Conservation (phyloP, 345 rosid genomes). For the Rhizophora mangle region DNA sequence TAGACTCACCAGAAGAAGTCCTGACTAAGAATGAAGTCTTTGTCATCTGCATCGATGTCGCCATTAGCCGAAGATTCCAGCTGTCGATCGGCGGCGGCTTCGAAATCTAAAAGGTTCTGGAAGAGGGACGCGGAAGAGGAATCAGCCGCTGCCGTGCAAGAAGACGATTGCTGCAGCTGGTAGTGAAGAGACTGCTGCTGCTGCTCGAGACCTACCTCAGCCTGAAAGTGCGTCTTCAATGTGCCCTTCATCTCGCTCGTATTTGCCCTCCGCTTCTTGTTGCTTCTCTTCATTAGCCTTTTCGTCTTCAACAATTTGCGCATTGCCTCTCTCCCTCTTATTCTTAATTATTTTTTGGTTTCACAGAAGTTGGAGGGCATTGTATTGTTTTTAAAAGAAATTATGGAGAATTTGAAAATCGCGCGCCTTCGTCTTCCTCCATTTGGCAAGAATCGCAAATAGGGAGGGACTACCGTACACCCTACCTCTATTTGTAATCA, state of each 20-base stretch:
- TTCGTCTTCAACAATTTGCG: conserved; percentile 38
- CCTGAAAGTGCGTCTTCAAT: conserved; percentile 38
- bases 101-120: conserved; percentile 48
- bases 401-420: conserved; percentile 15
- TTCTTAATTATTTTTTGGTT: conserved; percentile 2
- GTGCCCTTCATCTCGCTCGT: conserved; percentile 47
- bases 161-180: conserved; percentile 33
- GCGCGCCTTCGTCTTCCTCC: conserved; percentile 10
- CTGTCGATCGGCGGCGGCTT: conserved; percentile 24
- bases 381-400: not conserved
- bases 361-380: not conserved
- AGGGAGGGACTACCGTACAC: not conserved
- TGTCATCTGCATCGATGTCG: conserved; percentile 44
- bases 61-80: conserved; percentile 12
- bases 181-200: conserved; percentile 11
- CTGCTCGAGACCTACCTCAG: conserved; percentile 38
- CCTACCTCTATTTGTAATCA: not conserved
- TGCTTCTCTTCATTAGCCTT: conserved; percentile 30
- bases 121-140: conserved; percentile 22
- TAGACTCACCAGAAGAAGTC: conserved; percentile 80
- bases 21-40: conserved; percentile 84
- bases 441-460: not conserved
- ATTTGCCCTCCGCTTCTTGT: conserved; percentile 15
- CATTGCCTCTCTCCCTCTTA: not conserved
- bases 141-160: not conserved